phyloP scores from a whole-genome alignment of 345 rosid genomes.

The Syzygium jambos region DNA sequence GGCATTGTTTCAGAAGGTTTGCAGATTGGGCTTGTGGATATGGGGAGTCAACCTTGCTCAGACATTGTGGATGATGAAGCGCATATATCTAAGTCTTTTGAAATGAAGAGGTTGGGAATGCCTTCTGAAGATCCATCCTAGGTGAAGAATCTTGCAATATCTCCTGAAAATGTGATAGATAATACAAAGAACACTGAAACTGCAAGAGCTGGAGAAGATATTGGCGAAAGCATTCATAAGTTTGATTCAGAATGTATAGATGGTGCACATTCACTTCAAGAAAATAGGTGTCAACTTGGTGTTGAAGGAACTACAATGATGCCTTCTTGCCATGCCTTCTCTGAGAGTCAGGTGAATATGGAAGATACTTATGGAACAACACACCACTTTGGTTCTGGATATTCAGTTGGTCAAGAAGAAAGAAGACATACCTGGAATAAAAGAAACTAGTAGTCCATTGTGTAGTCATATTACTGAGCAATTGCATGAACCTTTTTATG shows the following conservation, averaged over 20 bases:
- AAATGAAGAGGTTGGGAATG: conserved; percentile 4
- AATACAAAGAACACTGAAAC: not conserved
- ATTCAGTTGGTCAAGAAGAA: not conserved
- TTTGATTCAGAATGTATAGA: not conserved
- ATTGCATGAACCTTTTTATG: not conserved
- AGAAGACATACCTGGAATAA: not conserved
- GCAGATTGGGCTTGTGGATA: not conserved
- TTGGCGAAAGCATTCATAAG: not conserved
- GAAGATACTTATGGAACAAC: not conserved
- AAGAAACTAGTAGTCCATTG: not conserved
- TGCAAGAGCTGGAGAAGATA: not conserved
- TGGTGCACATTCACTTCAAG: not conserved
- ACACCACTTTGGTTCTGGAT: not conserved
- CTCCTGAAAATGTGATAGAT: conserved; percentile 4
- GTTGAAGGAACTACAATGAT: not conserved
- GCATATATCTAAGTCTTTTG: conserved; percentile 7
- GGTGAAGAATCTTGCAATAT: not conserved
- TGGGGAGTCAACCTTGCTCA: not conserved
- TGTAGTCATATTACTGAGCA: not conserved
- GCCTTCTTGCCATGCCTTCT: not conserved
- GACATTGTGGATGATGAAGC: not conserved
- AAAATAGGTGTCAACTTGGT: not conserved
- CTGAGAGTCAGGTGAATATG: not conserved
- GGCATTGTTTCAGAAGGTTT: conserved; percentile 1
- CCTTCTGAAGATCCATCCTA: conserved; percentile 5